These are phyloP conservation scores for Akanthomyces uredinophilus DNA, from an alignment of 2,329 filamentous ascomycete species.

Conservation along the genomic window DNA sequence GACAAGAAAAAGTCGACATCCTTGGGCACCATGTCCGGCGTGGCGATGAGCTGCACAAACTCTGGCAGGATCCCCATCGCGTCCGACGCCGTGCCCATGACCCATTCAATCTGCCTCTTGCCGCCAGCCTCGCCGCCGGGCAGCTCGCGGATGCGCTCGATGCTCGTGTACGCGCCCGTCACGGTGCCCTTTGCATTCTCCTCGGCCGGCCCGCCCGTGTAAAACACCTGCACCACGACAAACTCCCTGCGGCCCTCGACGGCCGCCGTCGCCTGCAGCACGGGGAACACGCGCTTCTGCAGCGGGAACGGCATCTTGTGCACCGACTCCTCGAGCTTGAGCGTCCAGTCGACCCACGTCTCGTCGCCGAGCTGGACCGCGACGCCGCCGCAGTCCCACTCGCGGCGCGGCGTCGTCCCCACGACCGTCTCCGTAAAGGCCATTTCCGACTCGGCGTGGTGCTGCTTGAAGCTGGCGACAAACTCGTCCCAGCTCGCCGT, in stretches of 20 bases:
- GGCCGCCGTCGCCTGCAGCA: slow-evolving; percentile 55
- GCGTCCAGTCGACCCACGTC: slow-evolving; percentile 43
- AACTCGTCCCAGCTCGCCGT: slow-evolving; percentile 64
- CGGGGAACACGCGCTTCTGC: slow-evolving; percentile 60
- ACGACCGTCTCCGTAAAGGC: slow-evolving; percentile 35
- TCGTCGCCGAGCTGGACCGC: slow-evolving; percentile 33
- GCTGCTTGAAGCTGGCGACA: slow-evolving; percentile 49
- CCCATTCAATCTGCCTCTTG: slow-evolving; percentile 55
- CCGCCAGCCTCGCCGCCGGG: slow-evolving; percentile 21
- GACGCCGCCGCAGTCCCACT: slow-evolving; percentile 42
- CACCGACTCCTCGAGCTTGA: slow-evolving; percentile 58
- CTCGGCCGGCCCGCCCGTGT: slow-evolving; percentile 33
- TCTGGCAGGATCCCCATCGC: slow-evolving; percentile 62
- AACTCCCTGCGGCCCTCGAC: slow-evolving; percentile 42
- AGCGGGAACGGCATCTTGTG: slow-evolving; percentile 59
- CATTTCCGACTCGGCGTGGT: slow-evolving; percentile 36
- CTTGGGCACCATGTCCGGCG: slow-evolving; percentile 60
- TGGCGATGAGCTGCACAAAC: slow-evolving; percentile 59
- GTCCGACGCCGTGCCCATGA: slow-evolving; percentile 72
- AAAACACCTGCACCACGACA: slow-evolving; percentile 52
- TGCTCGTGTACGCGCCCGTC: slow-evolving; percentile 56
- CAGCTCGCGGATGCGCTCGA: slow-evolving; percentile 55
- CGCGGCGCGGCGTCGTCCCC: slow-evolving; percentile 31
- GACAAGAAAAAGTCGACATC: slow-evolving; percentile 65
- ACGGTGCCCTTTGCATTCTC: slow-evolving; percentile 43